Conservation (phyloP, 1,139 yeast species). For the Yamadazyma aaseri region DNA sequence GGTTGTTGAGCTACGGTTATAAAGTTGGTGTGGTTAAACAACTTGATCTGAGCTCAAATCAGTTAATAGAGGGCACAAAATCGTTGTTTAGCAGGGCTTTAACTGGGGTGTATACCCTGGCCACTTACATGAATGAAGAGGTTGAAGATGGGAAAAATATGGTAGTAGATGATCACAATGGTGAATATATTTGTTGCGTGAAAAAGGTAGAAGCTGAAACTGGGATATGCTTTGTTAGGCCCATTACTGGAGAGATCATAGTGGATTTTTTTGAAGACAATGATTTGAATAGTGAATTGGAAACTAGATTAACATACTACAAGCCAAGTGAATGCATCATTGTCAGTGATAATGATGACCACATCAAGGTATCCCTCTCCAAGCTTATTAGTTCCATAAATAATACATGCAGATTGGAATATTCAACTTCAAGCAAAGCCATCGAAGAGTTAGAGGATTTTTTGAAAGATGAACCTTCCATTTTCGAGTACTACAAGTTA, state of each 20-base stretch:
- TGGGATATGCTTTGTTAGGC: constrained; percentile 63
- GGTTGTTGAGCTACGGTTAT: constrained; percentile 58
- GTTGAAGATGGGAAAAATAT: constrained; percentile 21
- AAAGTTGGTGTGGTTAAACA: constrained; percentile 91
- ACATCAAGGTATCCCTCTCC: constrained; percentile 20
- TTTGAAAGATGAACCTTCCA: constrained; percentile 15
- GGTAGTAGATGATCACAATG: constrained; percentile 20
- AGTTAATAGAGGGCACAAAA: constrained; percentile 34
- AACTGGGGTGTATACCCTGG: constrained; percentile 75
- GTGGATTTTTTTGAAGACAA: constrained; percentile 67
- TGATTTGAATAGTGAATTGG: constrained; percentile 55
- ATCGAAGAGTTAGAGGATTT: constrained; percentile 17
- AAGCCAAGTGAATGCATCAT: constrained; percentile 68
- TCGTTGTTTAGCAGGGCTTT: constrained; percentile 63
- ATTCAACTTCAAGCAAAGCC: constrained; percentile 6
- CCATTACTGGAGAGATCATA: constrained; percentile 74
- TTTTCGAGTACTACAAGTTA: constrained; percentile 25
- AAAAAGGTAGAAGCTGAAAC: constrained; percentile 10
- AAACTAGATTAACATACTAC: constrained; percentile 69
- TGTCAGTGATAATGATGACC: constrained; percentile 20
- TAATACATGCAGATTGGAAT: constrained; percentile 16
- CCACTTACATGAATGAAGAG: constrained; percentile 76
- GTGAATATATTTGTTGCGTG: constrained; percentile 23
- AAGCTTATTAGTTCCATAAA: constrained; percentile 28
- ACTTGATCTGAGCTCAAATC: constrained; percentile 75